Evolutionary conservation across 2,329 filamentous ascomycete species (phyloP), one percentile per base, ranked within the genome.

Genomic region (Fusarium transvaalense): DNA sequence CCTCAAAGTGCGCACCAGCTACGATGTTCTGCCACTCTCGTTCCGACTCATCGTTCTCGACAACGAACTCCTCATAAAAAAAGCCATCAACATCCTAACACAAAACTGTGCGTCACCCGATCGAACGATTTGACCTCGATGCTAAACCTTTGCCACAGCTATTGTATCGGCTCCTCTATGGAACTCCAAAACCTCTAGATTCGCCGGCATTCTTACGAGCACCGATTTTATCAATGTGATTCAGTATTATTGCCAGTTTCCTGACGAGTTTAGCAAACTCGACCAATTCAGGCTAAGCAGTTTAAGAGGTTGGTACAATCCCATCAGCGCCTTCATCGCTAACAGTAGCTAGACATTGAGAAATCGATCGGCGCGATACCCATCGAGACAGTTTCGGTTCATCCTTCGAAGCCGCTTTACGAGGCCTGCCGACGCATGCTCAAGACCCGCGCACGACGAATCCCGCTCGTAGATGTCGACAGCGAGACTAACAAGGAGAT

Each of bases 161-260:
- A 99, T 99, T 78, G 96, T 99, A 57, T 99, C 96, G 31, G 96
- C 96, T 53, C 96, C 96, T 51, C 84, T 99, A 69, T 99, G 96
- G 96, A 94, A 99, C 80, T 97, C 95, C 27, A 91, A 92, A 70
- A 92, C 91, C 6, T 97, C 94, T 27, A 93, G 92, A 35, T 99
- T 98, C 80, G 96, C 95, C 39, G 96, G 96, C 38, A 88, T 99
- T 48, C 86, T 99, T 70, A 99, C 96, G 29, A 96, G 94, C 67
- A 97, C 94, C 64, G 96, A 99, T 81, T 99, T 96, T 79, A 97
- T 99, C 82, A 99, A 99, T 76, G 91, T 99, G 59, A 97, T 99
- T 39, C 95, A 98, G 79, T 99, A 99, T 81, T 98, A 99, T 84
- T 97, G 94, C 85, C 94, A 98, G 80, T 97, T 96, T 74, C 96